Evolutionary conservation across 129 eudicot genomes (phyloP).

Genomic region (Scalesia atractyloides): DNA sequence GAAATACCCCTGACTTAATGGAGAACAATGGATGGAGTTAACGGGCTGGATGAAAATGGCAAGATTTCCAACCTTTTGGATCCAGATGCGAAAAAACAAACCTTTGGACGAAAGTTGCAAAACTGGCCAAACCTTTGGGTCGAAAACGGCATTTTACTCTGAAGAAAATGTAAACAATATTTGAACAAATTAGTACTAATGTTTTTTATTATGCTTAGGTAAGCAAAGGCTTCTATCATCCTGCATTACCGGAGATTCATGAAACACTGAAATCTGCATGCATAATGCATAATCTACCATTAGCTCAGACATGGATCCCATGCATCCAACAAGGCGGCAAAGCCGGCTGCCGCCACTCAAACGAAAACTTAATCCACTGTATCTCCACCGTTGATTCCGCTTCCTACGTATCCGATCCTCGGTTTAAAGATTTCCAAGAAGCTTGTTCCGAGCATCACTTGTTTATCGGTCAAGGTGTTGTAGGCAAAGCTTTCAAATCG

Average conservation of each 20-base stretch:
- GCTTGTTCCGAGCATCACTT: conserved; percentile 94
- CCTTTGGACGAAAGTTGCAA: too few species aligned
- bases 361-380: conserved; percentile 60
- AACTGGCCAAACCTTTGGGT: too few species aligned
- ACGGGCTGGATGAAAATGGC: too few species aligned
- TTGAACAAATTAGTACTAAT: conserved; percentile 6
- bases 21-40: too few species aligned
- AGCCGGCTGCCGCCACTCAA: conserved; percentile 70
- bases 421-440: conserved; percentile 61
- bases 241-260: conserved; percentile 72
- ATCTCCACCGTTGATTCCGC: conserved; percentile 80
- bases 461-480: conserved; percentile 83
- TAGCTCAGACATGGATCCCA: conserved; percentile 93
- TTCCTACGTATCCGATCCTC: conserved; percentile 54
- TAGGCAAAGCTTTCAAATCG: conserved; percentile 67
- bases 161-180: neutral
- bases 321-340: conserved; percentile 86
- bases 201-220: conserved; percentile 35
- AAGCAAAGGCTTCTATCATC: conserved; percentile 54
- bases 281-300: conserved; percentile 62
- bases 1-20: too few species aligned
- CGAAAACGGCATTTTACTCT: too few species aligned
- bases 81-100: too few species aligned
- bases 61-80: too few species aligned
- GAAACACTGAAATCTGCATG: conserved; percentile 70